Evolutionary conservation across 1,139 yeast species (phyloP).

Genomic region (Geotrichum restrictum): DNA sequence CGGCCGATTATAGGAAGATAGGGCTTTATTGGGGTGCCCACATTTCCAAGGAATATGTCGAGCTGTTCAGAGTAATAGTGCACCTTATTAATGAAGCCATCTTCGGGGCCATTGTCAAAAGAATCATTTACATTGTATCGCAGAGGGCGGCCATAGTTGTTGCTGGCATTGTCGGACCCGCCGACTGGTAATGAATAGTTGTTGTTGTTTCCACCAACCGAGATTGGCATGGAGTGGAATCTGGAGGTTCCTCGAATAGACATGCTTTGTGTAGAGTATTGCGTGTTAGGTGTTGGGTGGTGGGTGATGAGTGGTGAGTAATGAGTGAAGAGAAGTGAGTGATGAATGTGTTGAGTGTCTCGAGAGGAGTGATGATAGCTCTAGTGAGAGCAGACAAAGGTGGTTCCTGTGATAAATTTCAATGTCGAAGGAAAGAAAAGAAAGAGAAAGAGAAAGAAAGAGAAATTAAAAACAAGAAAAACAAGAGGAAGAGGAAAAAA

Average conservation of each 20-base stretch:
- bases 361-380: not conserved
- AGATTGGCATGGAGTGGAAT: slow-evolving; percentile 22
- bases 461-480: slow-evolving; percentile 1
- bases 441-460: slow-evolving; percentile 3
- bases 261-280: slow-evolving; percentile 8
- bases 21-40: slow-evolving; percentile 42
- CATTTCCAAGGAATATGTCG: slow-evolving; percentile 37
- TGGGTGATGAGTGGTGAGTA: not conserved
- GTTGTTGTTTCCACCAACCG: slow-evolving; percentile 18
- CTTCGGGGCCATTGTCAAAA: slow-evolving; percentile 7
- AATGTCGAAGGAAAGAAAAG: not conserved
- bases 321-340: not conserved
- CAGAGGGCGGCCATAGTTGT: slow-evolving; percentile 12
- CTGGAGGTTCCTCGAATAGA: slow-evolving; percentile 21
- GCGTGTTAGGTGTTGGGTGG: not conserved
- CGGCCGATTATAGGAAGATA: slow-evolving; percentile 76
- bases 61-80: slow-evolving; percentile 32
- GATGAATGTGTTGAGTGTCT: not conserved
- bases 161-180: slow-evolving; percentile 14
- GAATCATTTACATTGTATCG: slow-evolving; percentile 12
- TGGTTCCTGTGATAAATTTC: not conserved
- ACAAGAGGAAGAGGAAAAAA: slow-evolving; percentile 5
- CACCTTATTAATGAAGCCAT: slow-evolving; percentile 16
- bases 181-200: slow-evolving; percentile 18
- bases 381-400: not conserved